Evolutionary conservation across 805 yeast genomes (phyloP).

Genomic region (Hanseniaspora thailandica): DNA sequence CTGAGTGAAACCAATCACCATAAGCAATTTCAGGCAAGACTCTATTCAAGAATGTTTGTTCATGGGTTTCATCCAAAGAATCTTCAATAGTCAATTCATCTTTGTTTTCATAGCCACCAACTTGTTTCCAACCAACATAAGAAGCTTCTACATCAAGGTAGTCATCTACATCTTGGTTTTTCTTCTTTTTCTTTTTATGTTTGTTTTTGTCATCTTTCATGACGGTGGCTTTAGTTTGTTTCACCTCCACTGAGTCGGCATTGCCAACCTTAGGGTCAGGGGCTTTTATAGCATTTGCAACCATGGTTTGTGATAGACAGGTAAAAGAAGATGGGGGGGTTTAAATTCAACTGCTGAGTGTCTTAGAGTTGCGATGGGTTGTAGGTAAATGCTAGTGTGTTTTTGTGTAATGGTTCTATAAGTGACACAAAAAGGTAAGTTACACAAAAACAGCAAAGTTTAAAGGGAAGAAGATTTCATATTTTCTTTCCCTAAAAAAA

Average conservation of each 20-base stretch:
- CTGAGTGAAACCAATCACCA: conserved; percentile 95
- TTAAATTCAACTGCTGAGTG: no score
- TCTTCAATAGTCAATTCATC: conserved; percentile 57
- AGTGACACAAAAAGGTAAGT: no score
- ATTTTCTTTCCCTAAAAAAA: no score
- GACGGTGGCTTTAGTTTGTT: conserved; percentile 9
- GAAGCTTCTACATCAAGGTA: conserved; percentile 34
- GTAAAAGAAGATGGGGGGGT: no score
- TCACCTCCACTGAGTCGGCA: conserved; percentile 13
- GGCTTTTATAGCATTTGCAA: conserved; percentile 4
- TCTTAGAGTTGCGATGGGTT: no score
- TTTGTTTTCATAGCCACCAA: conserved; percentile 70
- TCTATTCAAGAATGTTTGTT: conserved; percentile 56
- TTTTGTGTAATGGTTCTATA: no score
- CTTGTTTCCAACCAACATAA: conserved; percentile 88
- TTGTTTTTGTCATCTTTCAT: background rate
- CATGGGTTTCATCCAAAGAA: conserved; percentile 57
- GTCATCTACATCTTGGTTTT: conserved; percentile 10
- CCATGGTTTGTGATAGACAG: background rate
- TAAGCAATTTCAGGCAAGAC: conserved; percentile 62
- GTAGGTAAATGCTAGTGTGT: no score
- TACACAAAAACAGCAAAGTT: no score
- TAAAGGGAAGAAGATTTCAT: no score
- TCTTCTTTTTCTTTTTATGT: conserved; percentile 1
- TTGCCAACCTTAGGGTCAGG: conserved; percentile 18